These are phyloP conservation scores for Exophiala alcalophila DNA, from an alignment of 2,329 filamentous ascomycete species.

Conservation along the genomic window DNA sequence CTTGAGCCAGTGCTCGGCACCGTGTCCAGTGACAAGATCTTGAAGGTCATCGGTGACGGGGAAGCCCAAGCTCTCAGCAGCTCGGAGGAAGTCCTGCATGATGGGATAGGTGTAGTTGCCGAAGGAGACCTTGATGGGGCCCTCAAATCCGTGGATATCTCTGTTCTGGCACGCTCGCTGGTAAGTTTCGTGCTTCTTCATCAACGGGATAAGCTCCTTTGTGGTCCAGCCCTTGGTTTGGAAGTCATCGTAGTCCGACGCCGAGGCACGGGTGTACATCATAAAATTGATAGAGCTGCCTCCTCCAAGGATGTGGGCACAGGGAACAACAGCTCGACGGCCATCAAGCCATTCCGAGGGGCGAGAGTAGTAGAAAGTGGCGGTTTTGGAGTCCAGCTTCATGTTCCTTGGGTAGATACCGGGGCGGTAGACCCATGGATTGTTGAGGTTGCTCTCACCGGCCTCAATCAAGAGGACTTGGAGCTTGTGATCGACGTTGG, in stretches of 20 bases:
- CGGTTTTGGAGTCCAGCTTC: conserved; percentile 73
- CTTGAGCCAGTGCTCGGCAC: conserved; percentile 79
- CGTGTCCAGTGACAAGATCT: conserved; percentile 60
- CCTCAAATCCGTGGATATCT: conserved; percentile 69
- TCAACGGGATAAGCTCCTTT: conserved; percentile 69
- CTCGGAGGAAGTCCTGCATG: conserved; percentile 75
- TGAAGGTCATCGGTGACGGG: conserved; percentile 73
- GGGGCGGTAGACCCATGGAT: conserved; percentile 72
- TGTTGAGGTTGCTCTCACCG: conserved; percentile 72
- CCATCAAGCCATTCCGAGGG: conserved; percentile 71
- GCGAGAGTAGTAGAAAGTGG: conserved; percentile 75
- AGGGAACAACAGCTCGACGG: conserved; percentile 70
- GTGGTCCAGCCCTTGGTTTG: conserved; percentile 77
- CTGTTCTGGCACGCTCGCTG: conserved; percentile 62
- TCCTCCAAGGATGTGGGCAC: conserved; percentile 68
- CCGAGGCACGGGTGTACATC: conserved; percentile 41
- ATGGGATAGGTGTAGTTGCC: conserved; percentile 78
- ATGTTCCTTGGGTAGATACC: conserved; percentile 77
- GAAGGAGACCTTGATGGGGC: conserved; percentile 79
- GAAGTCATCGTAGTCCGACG: conserved; percentile 64
- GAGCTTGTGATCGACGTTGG: conserved; percentile 71
- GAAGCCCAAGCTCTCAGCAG: conserved; percentile 70
- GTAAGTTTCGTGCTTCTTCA: conserved; percentile 80
- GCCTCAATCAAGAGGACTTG: conserved; percentile 69
- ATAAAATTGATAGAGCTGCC: conserved; percentile 77